Evolutionary conservation across 148 eudicot genomes (phyloP).

Genomic region (Cornus florida): DNA sequence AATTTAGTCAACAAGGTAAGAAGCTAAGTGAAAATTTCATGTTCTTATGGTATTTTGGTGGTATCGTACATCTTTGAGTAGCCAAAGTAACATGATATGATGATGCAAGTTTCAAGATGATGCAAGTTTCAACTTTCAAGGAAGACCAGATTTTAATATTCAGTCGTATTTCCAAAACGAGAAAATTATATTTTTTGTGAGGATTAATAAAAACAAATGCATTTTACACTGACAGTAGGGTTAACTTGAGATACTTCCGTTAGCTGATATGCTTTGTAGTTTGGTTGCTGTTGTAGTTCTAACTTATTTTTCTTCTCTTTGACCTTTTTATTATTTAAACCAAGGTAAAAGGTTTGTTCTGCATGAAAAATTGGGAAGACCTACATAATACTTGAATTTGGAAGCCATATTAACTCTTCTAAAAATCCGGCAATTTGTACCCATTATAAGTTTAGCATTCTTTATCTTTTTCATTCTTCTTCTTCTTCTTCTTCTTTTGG

Average conservation of each 20-base stretch:
- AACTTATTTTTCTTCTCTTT: not conserved
- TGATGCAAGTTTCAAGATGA: not conserved
- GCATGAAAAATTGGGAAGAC: no score
- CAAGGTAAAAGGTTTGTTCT: not conserved
- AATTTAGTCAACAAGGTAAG: no score
- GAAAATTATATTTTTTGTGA: not conserved
- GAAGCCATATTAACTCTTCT: no score
- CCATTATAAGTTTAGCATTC: no score
- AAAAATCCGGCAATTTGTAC: no score
- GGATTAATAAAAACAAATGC: not conserved
- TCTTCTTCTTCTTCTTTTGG: no score
- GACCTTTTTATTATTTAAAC: no score
- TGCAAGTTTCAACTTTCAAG: not conserved
- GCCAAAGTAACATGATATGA: not conserved
- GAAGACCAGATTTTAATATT: not conserved
- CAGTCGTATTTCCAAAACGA: not conserved
- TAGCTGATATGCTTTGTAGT: not conserved
- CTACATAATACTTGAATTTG: not conserved
- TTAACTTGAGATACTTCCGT: not conserved
- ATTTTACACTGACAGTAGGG: not conserved
- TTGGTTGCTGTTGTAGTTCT: not conserved
- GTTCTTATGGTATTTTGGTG: no score
- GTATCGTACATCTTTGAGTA: no score
- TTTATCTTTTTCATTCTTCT: no score
- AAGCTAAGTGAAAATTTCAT: no score